Base-by-base conservation (phyloP, 139 green algal species). In the Chlorella ohadii region DNA sequence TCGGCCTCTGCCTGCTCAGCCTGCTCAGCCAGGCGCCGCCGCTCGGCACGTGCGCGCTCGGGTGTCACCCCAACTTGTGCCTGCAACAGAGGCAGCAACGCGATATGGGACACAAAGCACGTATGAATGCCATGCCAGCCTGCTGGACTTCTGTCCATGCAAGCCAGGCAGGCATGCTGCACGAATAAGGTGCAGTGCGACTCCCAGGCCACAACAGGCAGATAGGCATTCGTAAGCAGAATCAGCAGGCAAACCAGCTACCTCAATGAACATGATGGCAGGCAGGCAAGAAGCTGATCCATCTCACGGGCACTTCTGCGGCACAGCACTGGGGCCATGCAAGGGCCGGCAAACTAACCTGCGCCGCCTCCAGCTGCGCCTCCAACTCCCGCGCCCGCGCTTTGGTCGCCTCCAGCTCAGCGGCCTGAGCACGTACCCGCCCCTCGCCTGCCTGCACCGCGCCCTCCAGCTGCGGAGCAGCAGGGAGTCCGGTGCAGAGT, bases 21-120 rank as follows among this genome's bases (percentile, higher is more conserved):
- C 38, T 4, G 34, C 36, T 57, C 76, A 12, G 36, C 36, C 76
- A 82, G 76, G 22, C 38, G 76, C 76, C 71, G 76, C 27, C 76
- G 76, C 57, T 72, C 57, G 36, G 59, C 28, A 13, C 76, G 57
- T 2, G 36, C 59, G 22, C 76, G 76, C 33, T 82, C 76, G 1
- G 76, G 75, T 23, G 76, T 82, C 55, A 81, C 74, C 1, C 74
- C 74, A 31, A 77, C 72, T n/a, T 78, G 72, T 5, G 72, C 72
- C 72, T 78, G 72, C 72, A 64, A 33, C 28, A 13, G n/a, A 2
- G 5, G 19, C 15, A 38, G 63, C 28, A 68, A 4, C 7, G 44
- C 9, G 44, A 51, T n/a, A n/a, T n/a, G n/a, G 44, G 44, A 9
- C 44, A 51, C 7, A 9, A 51, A 51, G 44, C 7, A 9, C 44